Percentiles rank a stretch among this genome's conserved stretches.
phyloP scores from a whole-genome alignment of 2,329 filamentous ascomycete genomes.

The Parastagonospora avenae region DNA sequence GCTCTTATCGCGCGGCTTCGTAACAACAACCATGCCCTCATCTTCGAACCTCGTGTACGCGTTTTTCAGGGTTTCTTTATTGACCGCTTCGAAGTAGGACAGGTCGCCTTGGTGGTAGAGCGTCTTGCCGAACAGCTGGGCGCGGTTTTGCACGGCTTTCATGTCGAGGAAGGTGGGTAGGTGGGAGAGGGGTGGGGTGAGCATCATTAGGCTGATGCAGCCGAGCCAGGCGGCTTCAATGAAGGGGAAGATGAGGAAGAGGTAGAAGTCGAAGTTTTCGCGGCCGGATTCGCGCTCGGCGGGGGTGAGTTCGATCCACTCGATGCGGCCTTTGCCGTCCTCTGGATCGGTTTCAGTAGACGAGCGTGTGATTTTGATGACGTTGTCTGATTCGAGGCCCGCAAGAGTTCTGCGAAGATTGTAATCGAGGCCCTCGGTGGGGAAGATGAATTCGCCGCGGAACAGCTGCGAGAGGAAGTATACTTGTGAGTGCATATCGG shows the following conservation, averaged over 20 bases:
- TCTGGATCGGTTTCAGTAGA: neutral
- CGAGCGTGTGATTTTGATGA: slow-evolving; percentile 70
- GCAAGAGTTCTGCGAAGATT: slow-evolving; percentile 82
- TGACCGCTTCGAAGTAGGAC: slow-evolving; percentile 96
- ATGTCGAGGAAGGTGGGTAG: slow-evolving; percentile 75
- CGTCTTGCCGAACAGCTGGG: slow-evolving; percentile 88
- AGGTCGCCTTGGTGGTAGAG: slow-evolving; percentile 97
- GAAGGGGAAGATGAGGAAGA: slow-evolving; percentile 98
- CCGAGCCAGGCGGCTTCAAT: slow-evolving; percentile 94
- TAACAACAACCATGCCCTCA: slow-evolving; percentile 80
- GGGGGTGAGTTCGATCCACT: slow-evolving; percentile 73
- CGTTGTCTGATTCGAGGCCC: slow-evolving; percentile 76
- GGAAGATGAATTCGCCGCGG: slow-evolving; percentile 96
- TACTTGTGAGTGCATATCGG: slow-evolving; percentile 77
- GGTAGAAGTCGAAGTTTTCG: slow-evolving; percentile 98
- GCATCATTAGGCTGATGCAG: slow-evolving; percentile 82
- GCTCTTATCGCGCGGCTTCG: slow-evolving; percentile 69
- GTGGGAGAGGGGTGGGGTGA: slow-evolving; percentile 69
- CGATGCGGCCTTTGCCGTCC: slow-evolving; percentile 57
- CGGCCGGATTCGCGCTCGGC: slow-evolving; percentile 77
- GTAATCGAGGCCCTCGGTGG: slow-evolving; percentile 76
- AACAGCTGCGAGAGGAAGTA: slow-evolving; percentile 89
- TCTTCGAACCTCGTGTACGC: slow-evolving; percentile 87
- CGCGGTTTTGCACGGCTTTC: slow-evolving; percentile 77
- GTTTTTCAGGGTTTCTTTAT: slow-evolving; percentile 97